Conservation (phyloP, 306 rosid species). For the Fagus sylvatica region DNA sequence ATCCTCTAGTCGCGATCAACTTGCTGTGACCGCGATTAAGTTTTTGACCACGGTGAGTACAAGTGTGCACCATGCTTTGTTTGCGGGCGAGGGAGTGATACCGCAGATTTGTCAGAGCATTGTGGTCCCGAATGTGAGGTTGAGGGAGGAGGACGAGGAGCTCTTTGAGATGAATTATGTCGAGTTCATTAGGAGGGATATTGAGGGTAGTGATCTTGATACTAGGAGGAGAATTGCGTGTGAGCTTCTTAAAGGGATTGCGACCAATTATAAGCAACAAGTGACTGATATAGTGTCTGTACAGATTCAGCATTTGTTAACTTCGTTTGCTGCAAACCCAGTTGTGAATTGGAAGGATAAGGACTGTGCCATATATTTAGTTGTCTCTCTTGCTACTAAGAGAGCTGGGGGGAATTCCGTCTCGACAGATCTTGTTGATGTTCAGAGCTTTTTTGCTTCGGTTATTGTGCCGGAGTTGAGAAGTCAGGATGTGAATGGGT, state of each 20-base stretch:
- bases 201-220: conserved; percentile 98
- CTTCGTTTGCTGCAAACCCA: conserved; percentile 57
- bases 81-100: conserved; percentile 78
- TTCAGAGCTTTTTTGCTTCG: conserved; percentile 75
- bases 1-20: conserved; percentile 69
- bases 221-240: conserved; percentile 99
- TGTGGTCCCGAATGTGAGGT: conserved; percentile 89
- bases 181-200: conserved; percentile 92
- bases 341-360: conserved; percentile 88
- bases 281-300: conserved; percentile 58
- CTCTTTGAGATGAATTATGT: conserved; percentile 83
- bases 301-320: conserved; percentile 66
- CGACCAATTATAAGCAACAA: conserved; percentile 46
- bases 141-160: conserved; percentile 93
- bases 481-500: conserved; percentile 64
- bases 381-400: conserved; percentile 89
- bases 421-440: conserved; percentile 87
- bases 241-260: conserved; percentile 66
- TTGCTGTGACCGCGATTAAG: conserved; percentile 84
- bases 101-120: conserved; percentile 88
- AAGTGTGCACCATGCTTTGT: conserved; percentile 81
- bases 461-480: conserved; percentile 85
- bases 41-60: conserved; percentile 92
- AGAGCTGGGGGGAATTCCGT: conserved; percentile 82
- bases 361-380: conserved; percentile 93